phyloP scores from a whole-genome alignment of 2,329 filamentous ascomycete genomes.

The Claviceps sp. region DNA sequence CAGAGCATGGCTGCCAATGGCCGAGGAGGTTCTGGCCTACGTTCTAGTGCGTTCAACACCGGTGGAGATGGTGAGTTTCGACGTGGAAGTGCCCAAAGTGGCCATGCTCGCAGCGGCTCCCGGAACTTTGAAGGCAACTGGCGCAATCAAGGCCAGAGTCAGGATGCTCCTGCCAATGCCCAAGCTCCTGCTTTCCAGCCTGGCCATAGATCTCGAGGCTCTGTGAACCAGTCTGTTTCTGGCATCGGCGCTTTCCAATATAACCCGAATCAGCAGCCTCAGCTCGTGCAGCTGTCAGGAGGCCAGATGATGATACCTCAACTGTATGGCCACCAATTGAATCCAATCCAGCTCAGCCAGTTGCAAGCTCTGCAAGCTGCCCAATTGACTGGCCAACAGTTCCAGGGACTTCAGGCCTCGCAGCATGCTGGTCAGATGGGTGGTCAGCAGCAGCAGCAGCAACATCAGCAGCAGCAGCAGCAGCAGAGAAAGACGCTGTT shows the following conservation, averaged over 20 bases:
- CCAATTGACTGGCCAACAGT: constrained; percentile 64
- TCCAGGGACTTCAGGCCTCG: constrained; percentile 53
- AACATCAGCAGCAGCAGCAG: constrained; percentile 54
- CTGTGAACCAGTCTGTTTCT: constrained; percentile 75
- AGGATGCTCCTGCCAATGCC: constrained; percentile 36
- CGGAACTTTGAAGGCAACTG: constrained; percentile 98
- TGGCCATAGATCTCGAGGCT: constrained; percentile 74
- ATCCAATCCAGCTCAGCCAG: constrained; percentile 77
- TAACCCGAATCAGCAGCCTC: constrained; percentile 56
- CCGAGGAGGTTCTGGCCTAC: constrained; percentile 55
- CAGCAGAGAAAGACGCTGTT: constrained; percentile 97
- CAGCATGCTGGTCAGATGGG: constrained; percentile 58
- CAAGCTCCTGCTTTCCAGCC: constrained; percentile 73
- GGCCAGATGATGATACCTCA: constrained; percentile 78
- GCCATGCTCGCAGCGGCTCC: constrained; percentile 71
- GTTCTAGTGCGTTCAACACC: constrained; percentile 47
- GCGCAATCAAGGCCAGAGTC: constrained; percentile 63
- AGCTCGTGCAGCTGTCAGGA: constrained; percentile 73
- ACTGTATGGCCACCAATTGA: constrained; percentile 80
- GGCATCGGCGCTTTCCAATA: constrained; percentile 83
- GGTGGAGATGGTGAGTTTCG: constrained; percentile 47
- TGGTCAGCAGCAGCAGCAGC: constrained; percentile 33
- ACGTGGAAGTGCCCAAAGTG: constrained; percentile 70
- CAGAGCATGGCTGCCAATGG: constrained; percentile 80
- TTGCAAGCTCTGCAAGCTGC: constrained; percentile 85